Conservation (phyloP, 208 protist species). For the Trypanosoma cruzi region DNA sequence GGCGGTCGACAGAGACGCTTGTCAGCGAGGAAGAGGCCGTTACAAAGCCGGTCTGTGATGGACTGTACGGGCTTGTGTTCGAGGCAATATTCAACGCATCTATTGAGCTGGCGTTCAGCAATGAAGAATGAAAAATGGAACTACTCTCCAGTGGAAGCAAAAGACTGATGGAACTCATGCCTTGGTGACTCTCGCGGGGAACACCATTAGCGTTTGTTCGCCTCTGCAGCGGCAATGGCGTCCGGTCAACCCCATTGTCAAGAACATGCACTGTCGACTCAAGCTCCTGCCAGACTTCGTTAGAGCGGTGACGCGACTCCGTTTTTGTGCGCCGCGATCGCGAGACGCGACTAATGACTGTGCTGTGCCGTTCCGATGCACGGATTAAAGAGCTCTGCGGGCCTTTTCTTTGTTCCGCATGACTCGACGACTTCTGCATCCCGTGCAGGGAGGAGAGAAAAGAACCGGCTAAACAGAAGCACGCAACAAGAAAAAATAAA, state of each 20-base stretch:
- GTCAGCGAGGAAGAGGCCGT: conserved; percentile 23
- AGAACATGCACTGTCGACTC: conserved; percentile 77
- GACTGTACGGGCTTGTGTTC: background rate
- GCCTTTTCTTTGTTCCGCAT: background rate
- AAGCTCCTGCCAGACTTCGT: conserved; percentile 47
- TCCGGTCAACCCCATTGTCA: conserved; percentile 86
- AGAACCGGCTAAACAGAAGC: conserved; percentile 6
- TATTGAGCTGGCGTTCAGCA: conserved; percentile 42
- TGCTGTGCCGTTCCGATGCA: background rate
- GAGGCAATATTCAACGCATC: conserved; percentile 3
- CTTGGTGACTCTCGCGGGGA: conserved; percentile 17
- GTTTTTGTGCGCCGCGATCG: conserved; percentile 31
- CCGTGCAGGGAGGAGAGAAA: background rate
- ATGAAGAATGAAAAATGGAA: conserved; percentile 75
- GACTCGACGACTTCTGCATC: background rate
- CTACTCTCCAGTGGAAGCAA: conserved; percentile 26
- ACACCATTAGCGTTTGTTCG: conserved; percentile 30
- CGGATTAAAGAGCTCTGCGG: background rate
- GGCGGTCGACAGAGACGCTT: conserved; percentile 24
- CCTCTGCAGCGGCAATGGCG: conserved; percentile 72
- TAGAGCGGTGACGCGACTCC: conserved; percentile 44
- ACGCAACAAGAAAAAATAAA: background rate
- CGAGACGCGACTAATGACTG: background rate
- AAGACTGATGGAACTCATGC: conserved; percentile 12
- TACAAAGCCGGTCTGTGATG: conserved; percentile 17